Base-by-base conservation (phyloP, 2,329 filamentous ascomycete species). In the Clonostachys rhizophaga region DNA sequence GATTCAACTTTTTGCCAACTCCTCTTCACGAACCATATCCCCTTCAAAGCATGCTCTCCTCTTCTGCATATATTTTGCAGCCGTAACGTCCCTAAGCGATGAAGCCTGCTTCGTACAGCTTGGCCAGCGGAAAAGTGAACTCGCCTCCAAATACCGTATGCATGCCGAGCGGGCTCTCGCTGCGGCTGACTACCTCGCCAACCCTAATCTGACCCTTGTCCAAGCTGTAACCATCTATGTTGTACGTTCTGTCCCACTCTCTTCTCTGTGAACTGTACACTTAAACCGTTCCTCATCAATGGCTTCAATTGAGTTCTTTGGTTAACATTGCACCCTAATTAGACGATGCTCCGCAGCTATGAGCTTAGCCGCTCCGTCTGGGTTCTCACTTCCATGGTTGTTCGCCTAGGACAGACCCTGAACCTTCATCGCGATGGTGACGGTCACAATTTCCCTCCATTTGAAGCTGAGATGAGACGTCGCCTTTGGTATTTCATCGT, bases 401-500 rank as follows among this genome's bases (percentile, higher is more conserved):
- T 71, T 39, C 70, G 74, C 7, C 65, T 76, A 5, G 70, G 65
- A 1, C 72, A 75, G 41, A 68, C 64, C 1, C 57, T 68, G 16
- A 58, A 61, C 35, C 58, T 76, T 5, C 70, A 75, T 46, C 66
- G 66, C 6, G 73, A 76, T 50, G 65, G 67, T 5, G 59, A 62
- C 36, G 63, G 62, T 6, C 57, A 57, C 6, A 54, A 58, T 2
- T 63, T 67, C 41, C 54, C 63, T 0, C 71, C 76, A 0, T 85
- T 79, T 51, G 74, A 84, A 48, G 71, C 72, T 4, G 78, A 84
- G 60, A 74, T 84, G 63, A 73, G 81, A 17, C 72, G 82, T 9
- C 71, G 83, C 4, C 58, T 85, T 0, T 86, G 81, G 76, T 79
- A 78, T 66, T 78, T 84, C 52, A 72, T 86, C n/a, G 60, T 82